phyloP scores from a whole-genome alignment of 2,329 filamentous ascomycete genomes.

The Pseudogymnoascus sp. region DNA sequence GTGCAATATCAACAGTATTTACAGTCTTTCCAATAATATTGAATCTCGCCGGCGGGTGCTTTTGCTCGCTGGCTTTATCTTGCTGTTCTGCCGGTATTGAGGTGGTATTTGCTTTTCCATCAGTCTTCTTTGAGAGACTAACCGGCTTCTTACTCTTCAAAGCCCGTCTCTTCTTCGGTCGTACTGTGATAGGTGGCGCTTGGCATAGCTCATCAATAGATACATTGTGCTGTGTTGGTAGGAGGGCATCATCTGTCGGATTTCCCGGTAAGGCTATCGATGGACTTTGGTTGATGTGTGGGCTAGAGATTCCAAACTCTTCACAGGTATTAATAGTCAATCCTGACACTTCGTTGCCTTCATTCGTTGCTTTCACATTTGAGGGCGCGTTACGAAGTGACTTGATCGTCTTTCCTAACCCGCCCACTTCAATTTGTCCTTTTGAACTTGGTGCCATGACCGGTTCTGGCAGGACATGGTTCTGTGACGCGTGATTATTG shows the following conservation, averaged over 20 bases:
- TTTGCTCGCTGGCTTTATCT: background rate
- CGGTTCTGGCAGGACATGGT: background rate
- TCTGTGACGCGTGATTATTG: background rate
- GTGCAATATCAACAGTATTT: background rate
- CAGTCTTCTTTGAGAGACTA: background rate
- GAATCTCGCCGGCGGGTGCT: background rate
- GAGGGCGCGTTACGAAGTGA: background rate
- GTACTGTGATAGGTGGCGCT: background rate
- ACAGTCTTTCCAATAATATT: background rate
- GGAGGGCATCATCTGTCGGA: background rate
- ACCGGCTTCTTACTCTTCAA: conserved; percentile 1
- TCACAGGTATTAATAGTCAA: background rate
- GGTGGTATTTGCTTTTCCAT: background rate
- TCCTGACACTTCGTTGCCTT: background rate
- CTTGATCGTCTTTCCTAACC: background rate
- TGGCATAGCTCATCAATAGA: background rate
- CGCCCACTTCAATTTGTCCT: background rate
- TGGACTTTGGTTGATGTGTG: background rate
- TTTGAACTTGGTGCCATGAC: background rate
- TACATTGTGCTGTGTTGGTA: background rate
- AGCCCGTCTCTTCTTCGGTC: background rate
- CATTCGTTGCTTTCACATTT: background rate
- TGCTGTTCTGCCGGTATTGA: background rate
- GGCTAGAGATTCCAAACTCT: background rate
- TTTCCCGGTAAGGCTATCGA: background rate